Percentiles rank a stretch among this genome's conserved stretches.
phyloP scores from a whole-genome alignment of 31 red algal genomes.

The Bonnemaisonia californica region DNA sequence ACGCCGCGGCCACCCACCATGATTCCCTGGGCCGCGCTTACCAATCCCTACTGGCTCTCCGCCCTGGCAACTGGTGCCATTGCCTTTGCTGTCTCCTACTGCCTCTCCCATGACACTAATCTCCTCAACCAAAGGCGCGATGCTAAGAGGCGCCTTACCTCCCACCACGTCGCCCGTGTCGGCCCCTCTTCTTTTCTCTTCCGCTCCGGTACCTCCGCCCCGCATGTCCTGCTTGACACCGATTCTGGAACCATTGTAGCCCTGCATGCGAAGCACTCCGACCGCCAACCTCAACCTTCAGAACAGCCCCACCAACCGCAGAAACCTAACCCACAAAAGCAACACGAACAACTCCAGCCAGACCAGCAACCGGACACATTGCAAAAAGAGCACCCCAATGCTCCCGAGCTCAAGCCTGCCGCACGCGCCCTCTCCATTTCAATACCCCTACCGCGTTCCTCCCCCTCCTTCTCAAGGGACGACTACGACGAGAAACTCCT shows the following conservation, averaged over 20 bases:
- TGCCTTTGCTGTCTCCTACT: slow-evolving; percentile 15
- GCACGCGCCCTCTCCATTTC: not conserved
- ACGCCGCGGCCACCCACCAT: not conserved
- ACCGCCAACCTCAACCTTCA: not conserved
- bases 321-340: not conserved
- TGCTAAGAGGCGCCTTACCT: slow-evolving; percentile 18
- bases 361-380: not conserved
- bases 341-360: not conserved
- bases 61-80: not conserved
- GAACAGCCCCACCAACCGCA: not conserved
- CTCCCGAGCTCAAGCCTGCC: not conserved
- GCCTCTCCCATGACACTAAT: not conserved
- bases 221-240: slow-evolving; percentile 16
- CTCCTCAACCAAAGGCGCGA: slow-evolving; percentile 14
- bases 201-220: not conserved
- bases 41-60: slow-evolving; percentile 21
- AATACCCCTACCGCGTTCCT: not conserved
- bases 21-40: not conserved
- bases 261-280: not conserved
- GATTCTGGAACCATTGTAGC: not conserved
- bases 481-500: slow-evolving; percentile 4
- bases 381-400: not conserved
- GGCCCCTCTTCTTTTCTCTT: slow-evolving; percentile 6
- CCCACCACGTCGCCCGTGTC: slow-evolving; percentile 8
- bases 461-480: not conserved